These are phyloP conservation scores for Piromyces finnis DNA, from an alignment of 192 early-diverging fungal species.

Conservation along the genomic window DNA sequence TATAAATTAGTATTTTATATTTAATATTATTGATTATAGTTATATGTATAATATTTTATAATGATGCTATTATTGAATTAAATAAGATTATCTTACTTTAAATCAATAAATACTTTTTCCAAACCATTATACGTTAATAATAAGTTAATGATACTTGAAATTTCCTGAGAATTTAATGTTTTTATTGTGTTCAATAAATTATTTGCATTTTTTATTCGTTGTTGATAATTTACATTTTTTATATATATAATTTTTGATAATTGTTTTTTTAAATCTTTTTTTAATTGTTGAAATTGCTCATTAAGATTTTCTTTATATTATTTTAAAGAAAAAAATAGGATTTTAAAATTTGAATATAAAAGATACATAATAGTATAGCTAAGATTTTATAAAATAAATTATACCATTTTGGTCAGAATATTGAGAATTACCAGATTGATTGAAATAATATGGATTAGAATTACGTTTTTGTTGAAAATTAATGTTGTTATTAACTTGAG, in stretches of 20 bases:
- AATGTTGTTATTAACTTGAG: neutral
- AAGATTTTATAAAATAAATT: too few relatives aligned
- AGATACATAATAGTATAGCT: too few relatives aligned
- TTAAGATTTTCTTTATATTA: neutral
- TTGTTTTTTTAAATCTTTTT: neutral
- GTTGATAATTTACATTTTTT: neutral
- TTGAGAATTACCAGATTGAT: neutral
- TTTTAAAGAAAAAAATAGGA: neutral
- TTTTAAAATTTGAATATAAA: too few relatives aligned
- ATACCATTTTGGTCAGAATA: neutral
- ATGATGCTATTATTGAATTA: too few relatives aligned
- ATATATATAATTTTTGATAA: neutral
- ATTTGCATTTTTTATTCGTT: neutral
- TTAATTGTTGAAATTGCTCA: neutral
- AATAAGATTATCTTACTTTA: neutral
- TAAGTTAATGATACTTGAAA: neutral
- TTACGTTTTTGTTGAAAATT: neutral
- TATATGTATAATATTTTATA: too few relatives aligned
- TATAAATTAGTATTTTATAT: too few relatives aligned
- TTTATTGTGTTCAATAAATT: neutral
- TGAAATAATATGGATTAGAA: neutral
- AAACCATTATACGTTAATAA: neutral
- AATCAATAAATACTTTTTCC: neutral
- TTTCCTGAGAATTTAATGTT: neutral
- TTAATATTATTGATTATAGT: too few relatives aligned